A percentile compares a stretch with the other conserved stretches of the same genome.
Evolutionary conservation across 352 stramenopile genomes (phyloP).

Genomic region (Phytophthora vignae): DNA sequence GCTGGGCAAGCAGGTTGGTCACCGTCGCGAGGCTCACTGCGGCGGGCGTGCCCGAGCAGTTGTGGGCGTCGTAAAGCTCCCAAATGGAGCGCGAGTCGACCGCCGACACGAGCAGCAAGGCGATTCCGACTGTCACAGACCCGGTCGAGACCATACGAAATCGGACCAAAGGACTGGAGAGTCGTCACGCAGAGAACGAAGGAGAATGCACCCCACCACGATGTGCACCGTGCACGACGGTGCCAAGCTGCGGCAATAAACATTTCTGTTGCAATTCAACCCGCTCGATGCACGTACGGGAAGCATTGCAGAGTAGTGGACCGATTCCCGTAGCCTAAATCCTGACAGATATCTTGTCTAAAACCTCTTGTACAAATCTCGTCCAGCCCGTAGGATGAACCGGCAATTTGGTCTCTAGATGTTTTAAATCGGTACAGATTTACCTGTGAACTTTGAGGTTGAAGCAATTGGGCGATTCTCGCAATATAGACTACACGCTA

Average conservation of each 20-base stretch:
- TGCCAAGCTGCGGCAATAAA: slow-evolving; percentile 7
- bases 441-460: too few relatives aligned
- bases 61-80: slow-evolving; percentile 15
- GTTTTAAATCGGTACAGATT: too few relatives aligned
- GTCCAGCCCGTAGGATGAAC: too few relatives aligned
- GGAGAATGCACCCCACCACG: slow-evolving; percentile 23
- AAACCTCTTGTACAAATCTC: too few relatives aligned
- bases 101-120: slow-evolving; percentile 15
- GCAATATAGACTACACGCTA: too few relatives aligned
- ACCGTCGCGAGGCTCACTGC: slow-evolving; percentile 18
- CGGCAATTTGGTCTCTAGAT: too few relatives aligned
- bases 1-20: slow-evolving; percentile 3
- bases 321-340: too few relatives aligned
- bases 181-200: slow-evolving; percentile 20
- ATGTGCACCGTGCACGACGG: slow-evolving; percentile 22
- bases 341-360: too few relatives aligned
- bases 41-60: slow-evolving; percentile 24
- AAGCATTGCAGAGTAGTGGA: too few relatives aligned
- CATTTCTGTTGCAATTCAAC: not conserved
- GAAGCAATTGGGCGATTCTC: too few relatives aligned
- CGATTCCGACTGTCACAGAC: not conserved
- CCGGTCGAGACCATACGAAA: slow-evolving; percentile 19
- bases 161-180: slow-evolving; percentile 9
- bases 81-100: slow-evolving; percentile 16
- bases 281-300: too few relatives aligned